Conservation (phyloP, 1,139 yeast genomes). For the Nakaseomyces nivariensis region DNA sequence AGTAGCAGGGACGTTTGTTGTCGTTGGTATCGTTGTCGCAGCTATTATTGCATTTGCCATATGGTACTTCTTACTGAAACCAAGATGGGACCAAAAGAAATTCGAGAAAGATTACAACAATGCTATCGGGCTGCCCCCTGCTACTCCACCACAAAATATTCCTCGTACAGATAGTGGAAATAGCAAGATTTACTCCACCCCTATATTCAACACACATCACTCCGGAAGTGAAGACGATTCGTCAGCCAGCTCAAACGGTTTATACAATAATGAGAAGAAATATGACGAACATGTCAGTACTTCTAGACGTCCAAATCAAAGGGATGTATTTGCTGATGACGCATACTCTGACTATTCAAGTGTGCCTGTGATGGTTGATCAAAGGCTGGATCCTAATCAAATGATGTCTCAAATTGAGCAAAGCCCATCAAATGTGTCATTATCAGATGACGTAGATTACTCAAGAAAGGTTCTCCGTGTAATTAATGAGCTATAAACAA, state of each 20-base stretch:
- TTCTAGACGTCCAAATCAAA: constrained; percentile 5
- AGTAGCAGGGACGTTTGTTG: constrained; percentile 33
- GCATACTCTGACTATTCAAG: constrained; percentile 3
- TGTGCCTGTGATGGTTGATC: constrained; percentile 46
- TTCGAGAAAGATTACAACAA: constrained; percentile 24
- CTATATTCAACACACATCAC: constrained; percentile 6
- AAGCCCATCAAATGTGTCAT: constrained; percentile 45
- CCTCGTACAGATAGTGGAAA: constrained; percentile 1
- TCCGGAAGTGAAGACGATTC: constrained; percentile 10
- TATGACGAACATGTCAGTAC: constrained; percentile 1
- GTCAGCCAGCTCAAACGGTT: constrained; percentile 11
- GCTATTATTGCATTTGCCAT: constrained; percentile 20
- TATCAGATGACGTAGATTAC: constrained; percentile 68
- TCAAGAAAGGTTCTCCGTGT: constrained; percentile 60
- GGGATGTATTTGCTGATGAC: constrained; percentile 2
- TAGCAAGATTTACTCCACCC: constrained; percentile 5
- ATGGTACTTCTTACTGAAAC: constrained; percentile 12
- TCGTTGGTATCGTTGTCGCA: constrained; percentile 29
- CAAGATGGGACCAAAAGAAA: constrained; percentile 13
- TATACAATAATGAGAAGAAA: constrained; percentile 20
- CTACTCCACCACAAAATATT: constrained; percentile 7
- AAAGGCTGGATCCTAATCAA: constrained; percentile 57
- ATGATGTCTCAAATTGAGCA: constrained; percentile 44
- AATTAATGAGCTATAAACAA: constrained; percentile 35
- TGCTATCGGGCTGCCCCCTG: constrained; percentile 11